phyloP scores from a whole-genome alignment of 2,329 filamentous ascomycete species.

The Cladosporium phlei region DNA sequence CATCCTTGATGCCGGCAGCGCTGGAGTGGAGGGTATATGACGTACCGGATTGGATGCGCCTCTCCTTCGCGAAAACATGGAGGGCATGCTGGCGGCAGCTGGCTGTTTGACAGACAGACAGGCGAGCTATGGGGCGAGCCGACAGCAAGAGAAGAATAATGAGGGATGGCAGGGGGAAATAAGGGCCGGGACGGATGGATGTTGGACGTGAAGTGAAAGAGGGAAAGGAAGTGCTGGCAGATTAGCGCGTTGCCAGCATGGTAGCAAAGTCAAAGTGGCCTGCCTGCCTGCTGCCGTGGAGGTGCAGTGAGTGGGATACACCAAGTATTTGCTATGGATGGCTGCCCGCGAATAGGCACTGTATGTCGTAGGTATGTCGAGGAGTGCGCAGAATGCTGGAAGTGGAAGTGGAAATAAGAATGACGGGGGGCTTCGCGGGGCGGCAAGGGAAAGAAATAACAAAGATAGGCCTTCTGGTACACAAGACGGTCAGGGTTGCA shows the following conservation, averaged over 20 bases:
- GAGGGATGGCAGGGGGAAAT: neutral
- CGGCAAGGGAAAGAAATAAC: no score
- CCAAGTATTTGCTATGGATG: no score
- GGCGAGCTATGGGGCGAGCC: neutral
- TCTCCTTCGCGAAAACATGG: conserved; percentile 26
- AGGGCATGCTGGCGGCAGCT: conserved; percentile 20
- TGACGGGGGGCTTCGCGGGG: no score
- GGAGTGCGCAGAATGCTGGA: no score
- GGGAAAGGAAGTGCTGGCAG: neutral
- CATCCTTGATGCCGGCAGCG: neutral
- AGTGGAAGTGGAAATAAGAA: no score
- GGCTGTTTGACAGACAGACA: no score
- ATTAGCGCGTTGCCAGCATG: conserved; percentile 12
- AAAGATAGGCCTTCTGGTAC: no score
- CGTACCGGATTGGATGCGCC: conserved; percentile 29
- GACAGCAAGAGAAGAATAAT: neutral
- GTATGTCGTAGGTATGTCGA: no score
- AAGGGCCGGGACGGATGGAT: conserved; percentile 3
- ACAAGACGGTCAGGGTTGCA: no score
- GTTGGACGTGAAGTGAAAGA: neutral
- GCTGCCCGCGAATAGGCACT: no score
- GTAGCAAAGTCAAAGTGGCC: conserved; percentile 5
- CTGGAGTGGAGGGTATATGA: conserved; percentile 13
- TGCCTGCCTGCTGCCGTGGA: no score
- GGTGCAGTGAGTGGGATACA: no score